Evolutionary conservation across 345 rosid species (phyloP).

Genomic region (Brassica juncea): DNA sequence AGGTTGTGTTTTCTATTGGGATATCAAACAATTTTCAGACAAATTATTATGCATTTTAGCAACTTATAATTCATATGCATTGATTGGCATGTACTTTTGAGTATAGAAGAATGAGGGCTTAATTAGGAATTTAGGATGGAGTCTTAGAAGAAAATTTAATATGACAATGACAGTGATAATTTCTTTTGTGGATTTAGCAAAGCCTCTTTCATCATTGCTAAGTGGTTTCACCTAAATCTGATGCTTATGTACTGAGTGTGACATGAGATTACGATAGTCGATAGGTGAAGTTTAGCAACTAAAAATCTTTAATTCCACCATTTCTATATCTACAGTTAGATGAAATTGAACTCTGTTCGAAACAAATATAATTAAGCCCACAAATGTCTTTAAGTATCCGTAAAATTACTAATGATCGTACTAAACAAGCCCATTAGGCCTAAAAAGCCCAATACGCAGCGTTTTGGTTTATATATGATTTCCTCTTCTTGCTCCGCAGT

Average conservation of each 20-base stretch:
- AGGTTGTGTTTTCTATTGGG: background rate
- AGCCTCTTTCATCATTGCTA: background rate
- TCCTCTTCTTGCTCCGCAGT: background rate
- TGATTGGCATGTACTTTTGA: background rate
- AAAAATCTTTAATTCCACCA: background rate
- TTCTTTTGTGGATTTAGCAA: background rate
- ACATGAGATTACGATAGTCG: background rate
- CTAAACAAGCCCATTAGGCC: conserved; percentile 23
- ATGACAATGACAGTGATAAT: background rate
- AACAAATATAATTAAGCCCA: background rate
- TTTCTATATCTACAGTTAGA: background rate
- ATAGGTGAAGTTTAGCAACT: background rate
- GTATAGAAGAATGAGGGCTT: background rate
- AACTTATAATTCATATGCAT: background rate
- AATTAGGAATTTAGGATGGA: background rate
- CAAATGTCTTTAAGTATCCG: background rate
- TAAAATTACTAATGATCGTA: background rate
- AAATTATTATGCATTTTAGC: background rate
- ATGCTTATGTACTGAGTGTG: conserved; percentile 2
- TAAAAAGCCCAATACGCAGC: background rate
- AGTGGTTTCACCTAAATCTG: conserved; percentile 20
- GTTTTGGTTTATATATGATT: background rate
- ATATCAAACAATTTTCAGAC: background rate
- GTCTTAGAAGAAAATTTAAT: background rate
- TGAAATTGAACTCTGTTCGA: background rate